phyloP scores from a whole-genome alignment of 768 basidiomycete species.

The Auricularia cornea region DNA sequence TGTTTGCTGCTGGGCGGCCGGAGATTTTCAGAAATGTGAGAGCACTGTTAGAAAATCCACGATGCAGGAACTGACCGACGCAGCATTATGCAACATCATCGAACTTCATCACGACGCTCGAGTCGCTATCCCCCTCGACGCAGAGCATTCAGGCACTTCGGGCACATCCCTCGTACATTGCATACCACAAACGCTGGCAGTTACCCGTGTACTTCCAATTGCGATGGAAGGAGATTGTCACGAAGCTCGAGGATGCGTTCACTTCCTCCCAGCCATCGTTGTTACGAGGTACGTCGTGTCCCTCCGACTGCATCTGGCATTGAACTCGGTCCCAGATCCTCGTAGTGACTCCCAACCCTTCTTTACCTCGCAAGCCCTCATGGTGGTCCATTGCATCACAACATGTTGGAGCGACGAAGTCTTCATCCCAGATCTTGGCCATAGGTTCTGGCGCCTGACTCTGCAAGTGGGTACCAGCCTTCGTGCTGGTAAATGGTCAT shows the following conservation, averaged over 20 bases:
- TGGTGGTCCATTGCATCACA: constrained; percentile 62
- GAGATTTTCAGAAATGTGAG: constrained; percentile 81
- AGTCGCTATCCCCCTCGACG: constrained; percentile 71
- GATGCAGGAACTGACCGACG: neutral
- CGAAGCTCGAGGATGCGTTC: constrained; percentile 63
- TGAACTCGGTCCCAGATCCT: constrained; percentile 1
- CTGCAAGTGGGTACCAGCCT: constrained; percentile 55
- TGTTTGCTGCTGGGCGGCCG: constrained; percentile 90
- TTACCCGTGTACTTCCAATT: constrained; percentile 95
- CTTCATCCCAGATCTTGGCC: constrained; percentile 71
- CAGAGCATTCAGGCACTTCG: constrained; percentile 66
- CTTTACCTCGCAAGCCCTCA: constrained; percentile 52
- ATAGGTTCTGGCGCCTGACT: constrained; percentile 86
- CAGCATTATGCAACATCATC: constrained; percentile 83
- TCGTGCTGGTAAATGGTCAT: neutral
- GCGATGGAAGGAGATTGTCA: constrained; percentile 90
- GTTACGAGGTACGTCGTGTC: neutral
- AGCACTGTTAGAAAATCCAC: neutral
- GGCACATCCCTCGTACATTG: constrained; percentile 53
- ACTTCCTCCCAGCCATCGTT: constrained; percentile 10
- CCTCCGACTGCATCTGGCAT: neutral
- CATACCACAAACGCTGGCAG: constrained; percentile 88
- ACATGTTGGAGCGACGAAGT: constrained; percentile 84
- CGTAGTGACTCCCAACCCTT: neutral
- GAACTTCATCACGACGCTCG: constrained; percentile 73